Percentiles rank a stretch among this genome's conserved stretches.
These are phyloP conservation scores for Orobanche coerulescens DNA, from an alignment of 257 asterid genomes.

Conservation along the genomic window DNA sequence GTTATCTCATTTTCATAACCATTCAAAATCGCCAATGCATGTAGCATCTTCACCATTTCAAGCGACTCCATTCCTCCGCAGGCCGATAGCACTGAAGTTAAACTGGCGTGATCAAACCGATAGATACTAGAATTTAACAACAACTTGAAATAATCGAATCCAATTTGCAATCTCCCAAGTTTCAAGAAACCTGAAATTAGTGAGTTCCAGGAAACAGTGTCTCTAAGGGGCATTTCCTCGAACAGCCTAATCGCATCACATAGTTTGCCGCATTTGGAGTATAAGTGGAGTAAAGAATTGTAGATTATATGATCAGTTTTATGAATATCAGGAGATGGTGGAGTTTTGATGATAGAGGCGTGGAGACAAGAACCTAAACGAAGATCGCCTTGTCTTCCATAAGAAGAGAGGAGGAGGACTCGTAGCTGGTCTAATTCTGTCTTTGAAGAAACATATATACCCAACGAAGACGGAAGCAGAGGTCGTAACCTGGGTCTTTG, in stretches of 20 bases:
- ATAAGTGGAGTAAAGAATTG: slow-evolving; percentile 52
- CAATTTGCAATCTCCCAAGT: slow-evolving; percentile 32
- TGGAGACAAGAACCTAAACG: slow-evolving; percentile 65
- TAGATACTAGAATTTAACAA: slow-evolving; percentile 27
- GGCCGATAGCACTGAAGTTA: slow-evolving; percentile 55
- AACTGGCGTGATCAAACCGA: slow-evolving; percentile 56
- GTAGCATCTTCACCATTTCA: slow-evolving; percentile 38
- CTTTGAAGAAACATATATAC: slow-evolving; percentile 21
- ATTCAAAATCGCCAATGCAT: slow-evolving; percentile 46
- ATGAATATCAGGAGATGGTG: slow-evolving; percentile 19
- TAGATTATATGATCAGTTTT: slow-evolving; percentile 25
- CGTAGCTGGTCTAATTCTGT: slow-evolving; percentile 28
- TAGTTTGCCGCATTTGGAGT: slow-evolving; percentile 39
- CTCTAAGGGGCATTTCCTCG: slow-evolving; percentile 62
- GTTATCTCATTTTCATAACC: slow-evolving; percentile 58
- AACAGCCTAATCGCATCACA: slow-evolving; percentile 51
- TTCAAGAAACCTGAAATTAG: slow-evolving; percentile 64
- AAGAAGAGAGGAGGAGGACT: slow-evolving; percentile 35
- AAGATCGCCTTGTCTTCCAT: slow-evolving; percentile 48
- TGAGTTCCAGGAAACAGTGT: slow-evolving; percentile 79
- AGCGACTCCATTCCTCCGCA: slow-evolving; percentile 41
- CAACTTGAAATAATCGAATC: slow-evolving; percentile 46
- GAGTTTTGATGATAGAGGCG: slow-evolving; percentile 51
- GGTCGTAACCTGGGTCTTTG: slow-evolving; percentile 17
- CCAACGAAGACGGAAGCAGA: slow-evolving; percentile 21